A percentile compares a stretch with the other conserved stretches of the same genome.
phyloP scores from a whole-genome alignment of 2,329 filamentous ascomycete genomes.

The Penicillium occitanis region DNA sequence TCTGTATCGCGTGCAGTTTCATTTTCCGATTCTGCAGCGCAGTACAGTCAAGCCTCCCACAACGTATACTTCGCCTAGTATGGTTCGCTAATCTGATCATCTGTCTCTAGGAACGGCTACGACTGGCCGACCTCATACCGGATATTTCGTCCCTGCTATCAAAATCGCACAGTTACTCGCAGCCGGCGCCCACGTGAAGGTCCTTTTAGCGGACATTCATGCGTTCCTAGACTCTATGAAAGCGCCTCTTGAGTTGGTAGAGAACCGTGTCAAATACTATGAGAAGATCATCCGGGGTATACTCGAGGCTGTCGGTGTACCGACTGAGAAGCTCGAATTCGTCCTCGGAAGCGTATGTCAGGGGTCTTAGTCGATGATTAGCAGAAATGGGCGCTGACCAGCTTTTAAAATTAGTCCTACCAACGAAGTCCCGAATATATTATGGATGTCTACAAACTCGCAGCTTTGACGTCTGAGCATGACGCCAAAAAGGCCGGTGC shows the following conservation, averaged over 20 bases:
- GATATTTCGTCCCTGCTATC: constrained; percentile 83
- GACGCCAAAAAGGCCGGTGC: constrained; percentile 76
- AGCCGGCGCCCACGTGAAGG: constrained; percentile 54
- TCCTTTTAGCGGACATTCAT: constrained; percentile 54
- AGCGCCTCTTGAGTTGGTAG: constrained; percentile 83
- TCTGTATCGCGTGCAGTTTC: too few species aligned
- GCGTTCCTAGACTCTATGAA: constrained; percentile 58
- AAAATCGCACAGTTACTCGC: constrained; percentile 87
- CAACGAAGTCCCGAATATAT: constrained; percentile 67
- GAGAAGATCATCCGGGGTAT: constrained; percentile 70
- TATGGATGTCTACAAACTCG: constrained; percentile 84
- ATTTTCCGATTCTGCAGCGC: too few species aligned
- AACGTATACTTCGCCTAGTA: background rate
- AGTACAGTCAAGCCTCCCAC: too few species aligned
- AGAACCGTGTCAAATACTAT: constrained; percentile 82
- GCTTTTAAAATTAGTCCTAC: constrained; percentile 54
- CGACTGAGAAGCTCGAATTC: constrained; percentile 76
- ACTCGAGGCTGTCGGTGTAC: constrained; percentile 74
- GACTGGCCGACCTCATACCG: constrained; percentile 80
- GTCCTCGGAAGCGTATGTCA: constrained; percentile 66
- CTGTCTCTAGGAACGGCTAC: constrained; percentile 61
- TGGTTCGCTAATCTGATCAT: background rate
- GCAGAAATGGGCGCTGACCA: background rate
- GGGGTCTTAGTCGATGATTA: too few species aligned
- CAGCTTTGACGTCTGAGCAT: constrained; percentile 68